Base-by-base conservation (phyloP, 306 rosid species). In the Quercus agrifolia region DNA sequence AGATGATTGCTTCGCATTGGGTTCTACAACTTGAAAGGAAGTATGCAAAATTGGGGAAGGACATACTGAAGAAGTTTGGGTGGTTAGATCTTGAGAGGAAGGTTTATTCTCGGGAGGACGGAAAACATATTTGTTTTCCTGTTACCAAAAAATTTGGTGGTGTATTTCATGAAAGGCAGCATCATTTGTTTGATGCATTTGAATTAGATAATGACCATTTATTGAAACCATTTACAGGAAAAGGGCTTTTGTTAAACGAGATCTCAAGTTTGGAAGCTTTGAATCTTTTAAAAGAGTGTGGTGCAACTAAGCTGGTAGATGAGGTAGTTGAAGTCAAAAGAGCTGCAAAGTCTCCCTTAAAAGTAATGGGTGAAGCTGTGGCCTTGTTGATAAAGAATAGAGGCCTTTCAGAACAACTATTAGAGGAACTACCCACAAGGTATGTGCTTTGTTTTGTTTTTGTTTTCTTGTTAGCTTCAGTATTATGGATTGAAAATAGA, bases 351-450 rank as follows among this genome's bases (percentile, higher is more conserved):
- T 81, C 99, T 85, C 97, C 99, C 28, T 87, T 84, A 79, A 80
- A 85, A 84, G 85, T 81, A 79, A 86, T 95, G 97, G 86, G 79
- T 74, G 96, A 95, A 86, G 89, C 89, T 5, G 81, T 91, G 41
- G 84, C 82, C 1, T 81, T 87, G 76, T 88, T 95, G 85, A 75
- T 93, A 79, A 78, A 90, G 85, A 83, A 85, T 72, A 82, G 87
- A 30, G 91, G 89, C 79, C 85, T 91, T 59, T 85, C 98, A 28
- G 63, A 57, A 61, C 41, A 3, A 80, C 92, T 95, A 56, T 86
- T 90, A 44, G 94, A 89, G 92, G 99, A 95, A 84, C 82, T 95
- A 31, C 98, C 99, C 69, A 56, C 94, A 78, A 92, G 99, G 96
- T 95, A 78, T 78, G 77, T 79, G 56, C 80, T 31, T 71, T 77